Evolutionary conservation across 2,329 filamentous ascomycete genomes (phyloP).

Genomic region (Trichoderma sp.): DNA sequence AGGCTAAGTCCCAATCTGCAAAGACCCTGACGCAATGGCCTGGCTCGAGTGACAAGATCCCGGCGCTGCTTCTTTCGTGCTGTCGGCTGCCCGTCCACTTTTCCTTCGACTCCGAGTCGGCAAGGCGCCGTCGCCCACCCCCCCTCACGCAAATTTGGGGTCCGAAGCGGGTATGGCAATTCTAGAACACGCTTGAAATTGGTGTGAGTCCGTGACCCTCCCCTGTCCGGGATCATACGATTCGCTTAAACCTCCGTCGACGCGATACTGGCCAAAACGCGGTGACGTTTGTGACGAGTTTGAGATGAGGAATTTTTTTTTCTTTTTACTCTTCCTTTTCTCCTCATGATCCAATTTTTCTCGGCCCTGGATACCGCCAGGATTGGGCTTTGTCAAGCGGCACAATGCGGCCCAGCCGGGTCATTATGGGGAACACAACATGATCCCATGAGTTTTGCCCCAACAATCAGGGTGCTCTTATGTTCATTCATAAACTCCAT

Average conservation of each 20-base stretch:
- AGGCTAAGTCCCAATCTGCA: slow-evolving; percentile 5
- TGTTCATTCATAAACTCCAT: neutral
- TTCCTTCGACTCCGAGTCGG: neutral
- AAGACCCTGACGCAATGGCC: slow-evolving; percentile 13
- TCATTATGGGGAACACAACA: neutral
- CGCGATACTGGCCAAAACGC: neutral
- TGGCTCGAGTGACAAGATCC: slow-evolving; percentile 3
- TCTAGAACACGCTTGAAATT: slow-evolving; percentile 1
- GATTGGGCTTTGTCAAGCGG: neutral
- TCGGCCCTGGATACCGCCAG: neutral
- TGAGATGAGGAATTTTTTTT: neutral
- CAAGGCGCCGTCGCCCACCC: too few species aligned
- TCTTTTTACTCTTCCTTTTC: neutral
- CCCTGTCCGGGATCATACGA: slow-evolving; percentile 13
- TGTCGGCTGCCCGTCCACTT: neutral
- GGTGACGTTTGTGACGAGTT: neutral
- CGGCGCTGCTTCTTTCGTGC: neutral
- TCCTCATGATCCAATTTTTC: neutral
- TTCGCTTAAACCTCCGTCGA: slow-evolving; percentile 1
- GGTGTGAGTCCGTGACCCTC: neutral
- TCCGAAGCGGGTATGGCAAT: neutral
- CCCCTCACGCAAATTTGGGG: neutral
- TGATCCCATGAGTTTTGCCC: neutral
- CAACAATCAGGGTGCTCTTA: neutral
- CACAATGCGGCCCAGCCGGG: slow-evolving; percentile 7